Evolutionary conservation across 257 asterid genomes (phyloP).

Genomic region (Craterostigma plantagineum): DNA sequence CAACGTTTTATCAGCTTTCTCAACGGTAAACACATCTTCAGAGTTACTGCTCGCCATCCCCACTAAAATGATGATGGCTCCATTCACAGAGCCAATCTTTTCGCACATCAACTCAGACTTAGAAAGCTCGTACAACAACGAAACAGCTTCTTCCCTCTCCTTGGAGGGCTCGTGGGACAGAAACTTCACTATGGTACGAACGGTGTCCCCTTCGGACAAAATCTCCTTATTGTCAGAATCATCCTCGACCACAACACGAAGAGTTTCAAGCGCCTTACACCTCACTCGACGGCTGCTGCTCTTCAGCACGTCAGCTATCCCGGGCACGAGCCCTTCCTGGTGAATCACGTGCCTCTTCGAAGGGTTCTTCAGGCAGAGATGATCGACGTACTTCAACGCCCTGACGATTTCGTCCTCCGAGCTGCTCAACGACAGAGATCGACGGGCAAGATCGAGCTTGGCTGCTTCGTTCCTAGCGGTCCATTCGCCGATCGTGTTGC

Average conservation of each 20-base stretch:
- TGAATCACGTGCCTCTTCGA: conserved; percentile 51
- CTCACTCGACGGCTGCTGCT: conserved; percentile 55
- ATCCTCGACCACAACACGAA: conserved; percentile 67
- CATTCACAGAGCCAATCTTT: conserved; percentile 71
- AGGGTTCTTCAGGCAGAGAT: conserved; percentile 46
- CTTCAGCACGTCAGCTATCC: conserved; percentile 61
- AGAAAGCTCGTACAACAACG: conserved; percentile 76
- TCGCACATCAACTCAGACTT: conserved; percentile 56
- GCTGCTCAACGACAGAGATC: conserved; percentile 33
- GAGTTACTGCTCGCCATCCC: conserved; percentile 94
- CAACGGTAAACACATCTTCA: conserved; percentile 53
- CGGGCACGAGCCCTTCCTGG: conserved; percentile 58
- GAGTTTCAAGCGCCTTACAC: conserved; percentile 75
- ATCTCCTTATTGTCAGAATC: conserved; percentile 90
- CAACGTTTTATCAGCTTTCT: conserved; percentile 62
- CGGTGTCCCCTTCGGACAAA: conserved; percentile 82
- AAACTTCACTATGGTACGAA: conserved; percentile 70
- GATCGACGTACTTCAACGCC: conserved; percentile 49
- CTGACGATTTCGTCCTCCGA: conserved; percentile 47
- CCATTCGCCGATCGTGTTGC: conserved; percentile 90
- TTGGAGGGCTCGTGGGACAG: conserved; percentile 55
- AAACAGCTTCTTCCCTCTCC: conserved; percentile 86
- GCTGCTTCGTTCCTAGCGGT: conserved; percentile 90
- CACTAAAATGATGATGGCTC: conserved; percentile 72
- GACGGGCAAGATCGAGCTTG: conserved; percentile 77